phyloP scores from a whole-genome alignment of 176 grass and related monocot genomes.

The Triticum monococcum region DNA sequence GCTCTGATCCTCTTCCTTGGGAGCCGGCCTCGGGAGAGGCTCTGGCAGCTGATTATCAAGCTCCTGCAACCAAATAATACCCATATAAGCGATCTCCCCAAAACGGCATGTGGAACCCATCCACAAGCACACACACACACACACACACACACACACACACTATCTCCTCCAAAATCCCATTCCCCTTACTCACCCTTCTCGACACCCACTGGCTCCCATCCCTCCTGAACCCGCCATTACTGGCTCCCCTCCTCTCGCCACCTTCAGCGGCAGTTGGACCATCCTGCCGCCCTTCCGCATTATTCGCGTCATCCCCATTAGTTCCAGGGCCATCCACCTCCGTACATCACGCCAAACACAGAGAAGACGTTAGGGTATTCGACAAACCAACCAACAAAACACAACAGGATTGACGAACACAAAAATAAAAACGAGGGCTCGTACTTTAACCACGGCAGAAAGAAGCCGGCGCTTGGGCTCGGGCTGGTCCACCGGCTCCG shows the following conservation, averaged over 20 bases:
- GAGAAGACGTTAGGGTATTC: not conserved
- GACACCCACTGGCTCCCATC: constrained; percentile 46
- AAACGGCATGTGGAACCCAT: not conserved
- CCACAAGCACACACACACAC: not conserved
- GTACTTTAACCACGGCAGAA: constrained; percentile 85
- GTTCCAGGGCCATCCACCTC: constrained; percentile 65
- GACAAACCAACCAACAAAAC: not conserved
- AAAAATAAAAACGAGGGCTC: not conserved
- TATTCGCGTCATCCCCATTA: constrained; percentile 30
- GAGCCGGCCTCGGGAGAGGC: constrained; percentile 78
- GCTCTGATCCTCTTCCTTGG: constrained; percentile 66
- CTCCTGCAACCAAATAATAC: constrained; percentile 42
- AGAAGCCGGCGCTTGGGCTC: constrained; percentile 68
- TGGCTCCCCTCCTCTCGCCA: constrained; percentile 37
- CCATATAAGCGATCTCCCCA: constrained; percentile 2
- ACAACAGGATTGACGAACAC: not conserved
- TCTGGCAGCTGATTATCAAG: constrained; percentile 72
- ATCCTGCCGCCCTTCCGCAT: constrained; percentile 10
- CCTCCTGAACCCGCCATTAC: constrained; percentile 58
- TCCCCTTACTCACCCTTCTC: constrained; percentile 56
- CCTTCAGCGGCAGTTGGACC: constrained; percentile 1
- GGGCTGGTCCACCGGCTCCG: constrained; percentile 59
- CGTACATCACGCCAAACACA: not conserved
- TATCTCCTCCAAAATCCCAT: not conserved
- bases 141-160: not conserved